Evolutionary conservation across 2,329 filamentous ascomycete genomes (phyloP).

Genomic region (Paradendryphiella salina): DNA sequence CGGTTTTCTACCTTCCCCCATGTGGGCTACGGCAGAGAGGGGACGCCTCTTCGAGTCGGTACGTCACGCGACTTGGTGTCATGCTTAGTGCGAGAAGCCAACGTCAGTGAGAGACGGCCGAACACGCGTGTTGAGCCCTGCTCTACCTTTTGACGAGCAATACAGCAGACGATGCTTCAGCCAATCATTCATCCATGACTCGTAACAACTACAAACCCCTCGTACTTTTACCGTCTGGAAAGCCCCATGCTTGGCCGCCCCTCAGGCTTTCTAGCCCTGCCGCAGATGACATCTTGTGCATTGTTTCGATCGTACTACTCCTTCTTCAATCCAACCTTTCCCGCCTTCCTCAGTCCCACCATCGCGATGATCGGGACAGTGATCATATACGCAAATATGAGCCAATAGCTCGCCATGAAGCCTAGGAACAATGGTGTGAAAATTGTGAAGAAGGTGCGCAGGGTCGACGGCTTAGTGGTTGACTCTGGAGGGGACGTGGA

Average conservation of each 20-base stretch:
- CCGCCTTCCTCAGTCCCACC: constrained; percentile 29
- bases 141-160: neutral
- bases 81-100: neutral
- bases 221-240: constrained; percentile 1
- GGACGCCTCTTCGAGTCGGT: neutral
- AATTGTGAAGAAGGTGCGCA: constrained; percentile 12
- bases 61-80: constrained; percentile 23
- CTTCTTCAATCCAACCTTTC: constrained; percentile 35
- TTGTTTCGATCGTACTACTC: constrained; percentile 21
- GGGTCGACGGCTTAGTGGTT: neutral
- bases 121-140: neutral
- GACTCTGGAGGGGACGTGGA: neutral
- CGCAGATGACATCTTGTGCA: constrained; percentile 9
- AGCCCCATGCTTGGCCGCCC: neutral
- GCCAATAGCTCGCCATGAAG: constrained; percentile 35
- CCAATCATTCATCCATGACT: neutral
- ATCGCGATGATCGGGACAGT: constrained; percentile 28
- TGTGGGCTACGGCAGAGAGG: neutral
- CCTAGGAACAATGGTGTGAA: constrained; percentile 25
- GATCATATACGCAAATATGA: constrained; percentile 34
- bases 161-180: neutral
- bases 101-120: constrained; percentile 4
- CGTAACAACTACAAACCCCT: neutral
- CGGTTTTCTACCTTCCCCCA: neutral
- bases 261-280: constrained; percentile 5